Evolutionary conservation across 495 filamentous ascomycete genomes (phyloP), one percentile per base, ranked within the genome.

Genomic region (Lichenothelia convexa): DNA sequence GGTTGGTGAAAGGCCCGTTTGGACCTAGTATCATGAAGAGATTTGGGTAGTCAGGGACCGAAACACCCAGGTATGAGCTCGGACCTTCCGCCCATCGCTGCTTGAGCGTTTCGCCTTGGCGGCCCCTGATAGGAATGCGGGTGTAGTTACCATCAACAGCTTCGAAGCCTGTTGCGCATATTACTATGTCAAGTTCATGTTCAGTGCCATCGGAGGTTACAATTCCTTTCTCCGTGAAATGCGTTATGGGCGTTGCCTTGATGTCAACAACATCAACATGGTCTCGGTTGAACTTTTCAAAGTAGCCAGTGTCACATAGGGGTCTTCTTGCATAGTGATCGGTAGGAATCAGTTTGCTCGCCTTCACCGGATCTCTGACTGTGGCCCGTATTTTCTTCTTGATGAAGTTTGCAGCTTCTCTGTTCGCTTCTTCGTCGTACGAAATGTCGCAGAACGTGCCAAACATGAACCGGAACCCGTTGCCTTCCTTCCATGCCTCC

Each of bases 101-200:
- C 40, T 32, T 32, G 7, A 32, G 16, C 30, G 30, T 32, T 18
- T 32, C 30, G 6, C 30, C 30, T 7, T 32, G 11, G 7, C 30
- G 30, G 16, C 30, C 30, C 30, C 16, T 7, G 30, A 32, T 32
- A 8, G 30, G 7, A 17, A 32, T 32, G 30, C 30, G 30, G 6
- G 30, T 32, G 30, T 32, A 32, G 30, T 32, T 32, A 6, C 30
- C 30, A 17, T 32, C 30, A 32, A 32, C 30, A 32, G 41, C 41
- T 21, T 49, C 44, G 34, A 49, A 49, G 11, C 47, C 47, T 23
- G 47, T 49, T 4, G 47, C 47, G 17, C 40, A 41, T 21, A 47
- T 41, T 4, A 49, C 19, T 5, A 49, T 16, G 32, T 49, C 46
- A 16, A 49, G 39, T 13, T 42, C 44, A 22, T 45, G 35, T 3